Conservation (phyloP, 2,329 filamentous ascomycete genomes). For the Trichophyton verrucosum region DNA sequence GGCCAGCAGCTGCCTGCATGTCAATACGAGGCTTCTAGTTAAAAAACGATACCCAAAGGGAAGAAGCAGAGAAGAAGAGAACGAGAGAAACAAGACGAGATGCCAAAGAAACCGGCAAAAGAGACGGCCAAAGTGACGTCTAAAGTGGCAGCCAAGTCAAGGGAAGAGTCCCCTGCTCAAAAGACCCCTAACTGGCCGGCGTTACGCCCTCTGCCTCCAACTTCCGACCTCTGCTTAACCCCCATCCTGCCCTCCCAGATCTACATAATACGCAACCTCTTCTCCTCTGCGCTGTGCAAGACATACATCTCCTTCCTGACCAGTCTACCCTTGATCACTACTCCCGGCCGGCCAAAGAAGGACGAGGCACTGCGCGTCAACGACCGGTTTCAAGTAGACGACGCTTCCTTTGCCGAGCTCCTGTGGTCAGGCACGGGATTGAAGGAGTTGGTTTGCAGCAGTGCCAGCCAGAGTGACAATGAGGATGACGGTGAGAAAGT, state of each 20-base stretch:
- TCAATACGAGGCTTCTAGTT: not conserved
- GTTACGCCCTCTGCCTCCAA: constrained; percentile 56
- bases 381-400: constrained; percentile 74
- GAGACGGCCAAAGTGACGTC: too few relatives aligned
- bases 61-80: not conserved
- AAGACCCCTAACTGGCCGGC: not conserved
- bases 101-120: too few relatives aligned
- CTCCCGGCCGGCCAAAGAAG: constrained; percentile 63
- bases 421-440: constrained; percentile 70
- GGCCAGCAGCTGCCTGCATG: too few relatives aligned
- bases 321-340: constrained; percentile 60
- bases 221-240: constrained; percentile 50
- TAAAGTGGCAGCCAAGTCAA: not conserved
- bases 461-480: not conserved
- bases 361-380: constrained; percentile 77
- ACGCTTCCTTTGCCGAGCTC: constrained; percentile 57
- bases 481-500: constrained; percentile 14
- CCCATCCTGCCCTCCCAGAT: constrained; percentile 54
- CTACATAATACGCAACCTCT: constrained; percentile 59
- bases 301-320: constrained; percentile 63
- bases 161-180: not conserved
- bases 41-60: not conserved
- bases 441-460: constrained; percentile 40
- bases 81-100: not conserved
- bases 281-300: constrained; percentile 61